Base-by-base conservation (phyloP, 305 asterid species). In the Solanum hybrid region DNA sequence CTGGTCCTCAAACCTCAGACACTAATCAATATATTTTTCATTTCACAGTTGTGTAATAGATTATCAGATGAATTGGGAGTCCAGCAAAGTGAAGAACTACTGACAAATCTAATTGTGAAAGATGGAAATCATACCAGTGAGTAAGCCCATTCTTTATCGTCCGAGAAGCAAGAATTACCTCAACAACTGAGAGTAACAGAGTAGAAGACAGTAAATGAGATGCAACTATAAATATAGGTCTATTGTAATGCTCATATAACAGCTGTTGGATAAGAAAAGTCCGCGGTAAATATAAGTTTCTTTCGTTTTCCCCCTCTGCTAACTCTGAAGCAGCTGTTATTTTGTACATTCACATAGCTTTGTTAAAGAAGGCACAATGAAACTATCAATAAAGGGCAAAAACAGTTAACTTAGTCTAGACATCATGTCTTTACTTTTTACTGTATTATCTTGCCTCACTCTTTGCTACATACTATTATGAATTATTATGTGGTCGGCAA, bases 51-150 rank as follows among this genome's bases (percentile, higher is more conserved):
- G 91, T 97, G 99, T 84, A 92, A 94, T 90, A 96, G 87, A 92
- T 93, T 97, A 90, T 94, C 98, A 0, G 90, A 88, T 89, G 98
- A 97, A 91, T 90, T 97, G 94, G 98, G 98, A 37, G 96, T 93
- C 83, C 90, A 95, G 14, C 92, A 89, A 89, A 92, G 93, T 89
- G 93, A 91, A 92, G 95, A 91, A 90, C 92, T 94, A 90, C 76
- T 91, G 45, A 24, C 89, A 90, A 13, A 65, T 92, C 41, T 92
- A 89, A 51, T 32, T 91, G 27, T 84, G 31, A 84, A 29, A 84
- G 88, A 45, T 31, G 76, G 76, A 84, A 84, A 37, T 84, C 29
- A 20, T 51, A 32, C 41, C 32, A 39, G 70, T 41, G 27, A 45
- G 31, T 10, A 27, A 82, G 37, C 61, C 73, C 87, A 57, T 85